Evolutionary conservation across 768 basidiomycete species (phyloP).

Genomic region (Suillus subluteus): DNA sequence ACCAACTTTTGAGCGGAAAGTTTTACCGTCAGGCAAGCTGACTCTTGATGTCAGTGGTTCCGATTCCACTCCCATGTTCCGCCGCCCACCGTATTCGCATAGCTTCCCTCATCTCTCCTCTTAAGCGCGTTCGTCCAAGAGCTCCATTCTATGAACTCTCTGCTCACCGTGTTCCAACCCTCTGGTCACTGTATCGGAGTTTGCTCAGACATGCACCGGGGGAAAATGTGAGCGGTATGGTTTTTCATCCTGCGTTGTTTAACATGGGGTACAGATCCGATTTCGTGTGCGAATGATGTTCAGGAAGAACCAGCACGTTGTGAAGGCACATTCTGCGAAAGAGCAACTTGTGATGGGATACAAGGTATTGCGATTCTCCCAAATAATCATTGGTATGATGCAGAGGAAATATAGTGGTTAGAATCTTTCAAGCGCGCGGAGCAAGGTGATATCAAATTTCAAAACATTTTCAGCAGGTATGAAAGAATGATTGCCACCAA

Average conservation of each 20-base stretch:
- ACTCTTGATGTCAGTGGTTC: slow-evolving; percentile 16
- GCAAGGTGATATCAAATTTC: slow-evolving; percentile 51
- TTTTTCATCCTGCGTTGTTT: background rate
- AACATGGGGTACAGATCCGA: slow-evolving; percentile 49
- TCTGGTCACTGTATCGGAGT: slow-evolving; percentile 77
- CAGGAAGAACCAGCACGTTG: slow-evolving; percentile 51
- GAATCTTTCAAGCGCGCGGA: slow-evolving; percentile 58
- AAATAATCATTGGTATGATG: background rate
- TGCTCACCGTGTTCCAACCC: slow-evolving; percentile 75
- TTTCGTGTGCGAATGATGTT: slow-evolving; percentile 61
- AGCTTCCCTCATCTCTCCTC: slow-evolving; percentile 53
- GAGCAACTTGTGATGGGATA: slow-evolving; percentile 54
- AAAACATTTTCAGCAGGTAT: slow-evolving; percentile 57
- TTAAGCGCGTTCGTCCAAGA: slow-evolving; percentile 61
- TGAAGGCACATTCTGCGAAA: slow-evolving; percentile 54
- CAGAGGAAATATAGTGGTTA: slow-evolving; percentile 51
- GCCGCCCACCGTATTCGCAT: slow-evolving; percentile 57
- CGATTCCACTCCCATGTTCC: slow-evolving; percentile 17
- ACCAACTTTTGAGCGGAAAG: background rate
- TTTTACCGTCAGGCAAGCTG: background rate
- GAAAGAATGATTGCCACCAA: slow-evolving; percentile 56
- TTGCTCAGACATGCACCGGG: slow-evolving; percentile 60
- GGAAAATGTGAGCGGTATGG: slow-evolving; percentile 47
- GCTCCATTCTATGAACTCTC: slow-evolving; percentile 70
- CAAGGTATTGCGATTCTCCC: slow-evolving; percentile 45